Conservation (phyloP, 176 grass and related monocot genomes). For the Aegilops sharonensis region DNA sequence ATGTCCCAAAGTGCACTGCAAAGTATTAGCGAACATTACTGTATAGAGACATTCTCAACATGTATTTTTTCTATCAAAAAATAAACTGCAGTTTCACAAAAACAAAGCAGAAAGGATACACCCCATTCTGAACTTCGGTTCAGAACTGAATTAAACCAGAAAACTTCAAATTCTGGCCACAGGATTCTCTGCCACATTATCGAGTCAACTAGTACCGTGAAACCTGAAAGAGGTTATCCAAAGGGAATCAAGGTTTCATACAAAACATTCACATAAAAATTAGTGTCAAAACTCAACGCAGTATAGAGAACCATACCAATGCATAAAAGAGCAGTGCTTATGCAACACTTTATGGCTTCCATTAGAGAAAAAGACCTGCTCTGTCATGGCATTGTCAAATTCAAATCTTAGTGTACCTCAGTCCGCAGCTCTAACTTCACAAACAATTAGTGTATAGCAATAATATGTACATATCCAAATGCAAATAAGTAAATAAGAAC, state of each 20-base stretch:
- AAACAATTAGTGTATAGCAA: neutral
- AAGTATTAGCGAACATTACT: neutral
- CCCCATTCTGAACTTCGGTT: constrained; percentile 98
- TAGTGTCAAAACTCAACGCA: constrained; percentile 10
- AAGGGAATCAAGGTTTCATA: constrained; percentile 10
- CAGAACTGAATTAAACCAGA: constrained; percentile 96
- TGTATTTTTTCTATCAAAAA: neutral
- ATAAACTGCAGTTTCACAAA: neutral
- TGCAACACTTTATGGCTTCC: constrained; percentile 73
- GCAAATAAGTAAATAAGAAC: constrained; percentile 1
- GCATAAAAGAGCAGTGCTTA: constrained; percentile 53
- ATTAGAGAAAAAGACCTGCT: constrained; percentile 67
- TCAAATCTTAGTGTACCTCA: constrained; percentile 26
- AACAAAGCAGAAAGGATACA: constrained; percentile 77
- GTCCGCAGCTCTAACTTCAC: constrained; percentile 6
- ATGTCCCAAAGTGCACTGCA: neutral
- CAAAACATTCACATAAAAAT: constrained; percentile 9
- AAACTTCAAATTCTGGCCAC: constrained; percentile 97
- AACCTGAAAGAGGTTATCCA: constrained; percentile 41
- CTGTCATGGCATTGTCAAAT: constrained; percentile 51
- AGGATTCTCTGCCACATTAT: constrained; percentile 85
- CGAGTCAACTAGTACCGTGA: constrained; percentile 66
- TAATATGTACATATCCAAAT: constrained; percentile 7
- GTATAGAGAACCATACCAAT: constrained; percentile 56
- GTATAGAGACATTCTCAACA: neutral